Evolutionary conservation across 305 asterid species (phyloP).

Genomic region (Fraxinus greggii): DNA sequence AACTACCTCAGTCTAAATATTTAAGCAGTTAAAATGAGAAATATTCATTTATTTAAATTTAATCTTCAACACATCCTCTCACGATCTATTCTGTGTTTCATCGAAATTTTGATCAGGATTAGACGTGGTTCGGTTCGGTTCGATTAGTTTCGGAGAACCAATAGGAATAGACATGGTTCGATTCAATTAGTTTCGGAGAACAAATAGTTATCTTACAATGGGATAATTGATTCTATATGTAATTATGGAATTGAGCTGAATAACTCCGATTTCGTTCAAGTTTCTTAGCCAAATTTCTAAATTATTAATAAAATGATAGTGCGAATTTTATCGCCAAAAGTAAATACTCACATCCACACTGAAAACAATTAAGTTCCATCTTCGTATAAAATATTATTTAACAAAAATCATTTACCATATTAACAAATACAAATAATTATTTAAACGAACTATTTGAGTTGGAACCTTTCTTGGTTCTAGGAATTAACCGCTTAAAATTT

Average conservation of each 20-base stretch:
- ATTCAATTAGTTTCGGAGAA: not conserved
- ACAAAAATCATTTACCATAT: not conserved
- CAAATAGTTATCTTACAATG: not conserved
- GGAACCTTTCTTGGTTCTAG: not conserved
- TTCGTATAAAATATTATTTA: not conserved
- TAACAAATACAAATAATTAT: too few relatives aligned
- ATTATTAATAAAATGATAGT: not conserved
- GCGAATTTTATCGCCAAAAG: not conserved
- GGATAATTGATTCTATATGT: not conserved
- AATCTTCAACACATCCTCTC: not conserved
- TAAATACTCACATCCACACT: too few relatives aligned
- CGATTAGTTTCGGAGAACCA: too few relatives aligned
- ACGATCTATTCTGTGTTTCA: not conserved
- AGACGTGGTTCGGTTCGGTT: too few relatives aligned
- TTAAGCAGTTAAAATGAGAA: not conserved
- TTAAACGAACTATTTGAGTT: not conserved
- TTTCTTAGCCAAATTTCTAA: not conserved
- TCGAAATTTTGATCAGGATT: not conserved
- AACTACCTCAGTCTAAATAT: not conserved
- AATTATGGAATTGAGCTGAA: too few relatives aligned
- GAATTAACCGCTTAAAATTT: not conserved
- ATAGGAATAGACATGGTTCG: too few relatives aligned
- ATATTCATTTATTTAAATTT: not conserved
- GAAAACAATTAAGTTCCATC: not conserved
- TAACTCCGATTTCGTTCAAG: not conserved